Evolutionary conservation across 352 stramenopile genomes (phyloP).

Genomic region (Globisporangium spiculum): DNA sequence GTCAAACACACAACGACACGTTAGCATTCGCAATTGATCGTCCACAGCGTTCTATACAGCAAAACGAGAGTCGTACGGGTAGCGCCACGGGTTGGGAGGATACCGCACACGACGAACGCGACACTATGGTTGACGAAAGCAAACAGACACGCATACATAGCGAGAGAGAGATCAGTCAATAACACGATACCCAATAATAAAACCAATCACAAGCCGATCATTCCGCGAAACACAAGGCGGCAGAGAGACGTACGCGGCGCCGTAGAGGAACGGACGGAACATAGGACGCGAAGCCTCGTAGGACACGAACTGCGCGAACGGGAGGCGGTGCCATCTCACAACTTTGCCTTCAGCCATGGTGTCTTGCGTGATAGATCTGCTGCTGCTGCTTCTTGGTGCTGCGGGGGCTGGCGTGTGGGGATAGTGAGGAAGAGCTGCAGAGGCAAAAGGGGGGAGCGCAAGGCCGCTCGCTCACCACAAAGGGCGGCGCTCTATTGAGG

Average conservation of each 20-base stretch:
- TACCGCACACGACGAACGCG: slow-evolving; percentile 79
- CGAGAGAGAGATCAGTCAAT: neutral
- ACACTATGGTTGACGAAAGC: slow-evolving; percentile 27
- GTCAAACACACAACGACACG: neutral
- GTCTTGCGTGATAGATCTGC: neutral
- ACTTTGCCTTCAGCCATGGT: slow-evolving; percentile 65
- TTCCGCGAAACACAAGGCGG: neutral
- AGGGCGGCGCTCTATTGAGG: slow-evolving; percentile 6
- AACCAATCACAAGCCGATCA: neutral
- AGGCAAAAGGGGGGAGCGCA: slow-evolving; percentile 1
- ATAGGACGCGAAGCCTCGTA: slow-evolving; percentile 75
- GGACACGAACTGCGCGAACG: slow-evolving; percentile 71
- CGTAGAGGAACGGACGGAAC: slow-evolving; percentile 85
- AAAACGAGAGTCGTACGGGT: slow-evolving; percentile 36
- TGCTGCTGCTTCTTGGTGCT: slow-evolving; percentile 3
- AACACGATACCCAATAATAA: neutral
- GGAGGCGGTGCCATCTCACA: slow-evolving; percentile 82
- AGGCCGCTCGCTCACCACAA: slow-evolving; percentile 13
- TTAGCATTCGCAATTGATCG: neutral
- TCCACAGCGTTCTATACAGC: neutral
- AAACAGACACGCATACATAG: neutral
- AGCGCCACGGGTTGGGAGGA: slow-evolving; percentile 73
- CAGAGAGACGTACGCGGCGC: slow-evolving; percentile 47
- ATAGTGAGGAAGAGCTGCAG: slow-evolving; percentile 2
- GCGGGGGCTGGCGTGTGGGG: slow-evolving; percentile 5